Base-by-base conservation (phyloP, 805 yeast genomes). In the Soucietia sequanensis region DNA sequence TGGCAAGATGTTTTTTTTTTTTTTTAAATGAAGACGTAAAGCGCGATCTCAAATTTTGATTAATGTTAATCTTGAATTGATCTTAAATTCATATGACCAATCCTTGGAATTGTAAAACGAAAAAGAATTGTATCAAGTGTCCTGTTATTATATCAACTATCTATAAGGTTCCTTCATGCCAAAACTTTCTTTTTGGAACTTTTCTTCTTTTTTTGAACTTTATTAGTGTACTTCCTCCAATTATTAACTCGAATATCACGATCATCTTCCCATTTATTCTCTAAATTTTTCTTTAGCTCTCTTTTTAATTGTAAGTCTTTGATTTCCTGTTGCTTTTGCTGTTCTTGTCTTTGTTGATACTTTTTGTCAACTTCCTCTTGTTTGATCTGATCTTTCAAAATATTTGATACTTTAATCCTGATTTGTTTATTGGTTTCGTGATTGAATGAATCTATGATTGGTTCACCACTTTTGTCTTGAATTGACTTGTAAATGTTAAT, bases 231-330 rank as follows among this genome's bases (percentile, higher is more conserved):
- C 6, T 48, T 52, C 34, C 87, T 56, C 89, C 89, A 82, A 47
- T 66, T 76, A 6, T 57, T 52, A 5, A 82, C 85, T 23, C 89
- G 56, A 8, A 52, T 53, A 27, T 78, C 86, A 31, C 86, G 42
- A 10, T 68, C 68, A 33, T 71, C 75, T 44, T 81, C 88, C 89
- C 89, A 82, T 14, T 65, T 59, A 31, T 62, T 52, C 24, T 68
- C 72, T 45, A 68, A 52, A 30, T 73, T 62, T 32, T 63, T 54
- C 46, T 72, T 69, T 12, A 62, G 43, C 33, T 66, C 70, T 31
- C 69, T 50, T 30, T 77, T 62, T 30, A 62, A 48, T 20, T 71
- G 53, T 16, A 70, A 52, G 39, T 69, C 43, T 28, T 52, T 50
- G 9, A 47, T 24, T 18, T 57, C 60, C 18, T 51, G 50, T 14